phyloP scores from a whole-genome alignment of 139 green algal species.

The Chlamydomonas applanata region DNA sequence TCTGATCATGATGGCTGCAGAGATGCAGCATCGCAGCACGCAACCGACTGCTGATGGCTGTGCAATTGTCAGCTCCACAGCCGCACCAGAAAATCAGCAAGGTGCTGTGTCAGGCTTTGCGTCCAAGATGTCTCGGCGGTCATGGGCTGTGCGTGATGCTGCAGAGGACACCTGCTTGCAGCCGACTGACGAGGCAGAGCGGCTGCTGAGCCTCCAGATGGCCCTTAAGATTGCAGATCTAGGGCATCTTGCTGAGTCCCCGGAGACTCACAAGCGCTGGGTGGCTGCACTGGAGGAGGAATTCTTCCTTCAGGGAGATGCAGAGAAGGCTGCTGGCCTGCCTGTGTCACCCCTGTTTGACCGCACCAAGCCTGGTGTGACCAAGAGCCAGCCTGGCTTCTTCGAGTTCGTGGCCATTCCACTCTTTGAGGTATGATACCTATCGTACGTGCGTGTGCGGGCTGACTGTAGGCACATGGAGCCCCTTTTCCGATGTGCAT shows the following conservation, averaged over 20 bases:
- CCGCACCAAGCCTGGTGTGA: constrained; percentile 51
- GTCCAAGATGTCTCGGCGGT: too few species aligned
- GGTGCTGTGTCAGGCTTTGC: too few species aligned
- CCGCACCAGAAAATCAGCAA: too few species aligned
- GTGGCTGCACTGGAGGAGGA: constrained; percentile 55
- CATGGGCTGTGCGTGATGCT: too few species aligned
- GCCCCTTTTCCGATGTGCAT: too few species aligned
- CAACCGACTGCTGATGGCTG: too few species aligned
- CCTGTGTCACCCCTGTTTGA: constrained; percentile 53
- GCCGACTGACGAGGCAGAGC: constrained; percentile 50
- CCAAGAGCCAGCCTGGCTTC: constrained; percentile 48
- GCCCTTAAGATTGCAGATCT: constrained; percentile 60
- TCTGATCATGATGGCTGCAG: too few species aligned
- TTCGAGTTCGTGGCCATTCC: constrained; percentile 32
- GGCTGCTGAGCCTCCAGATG: constrained; percentile 38
- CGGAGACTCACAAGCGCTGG: constrained; percentile 49
- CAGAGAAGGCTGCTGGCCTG: constrained; percentile 37
- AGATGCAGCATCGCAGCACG: too few species aligned
- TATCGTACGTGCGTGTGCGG: too few species aligned
- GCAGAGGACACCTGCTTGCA: neutral
- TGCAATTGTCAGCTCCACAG: too few species aligned
- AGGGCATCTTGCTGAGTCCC: constrained; percentile 43
- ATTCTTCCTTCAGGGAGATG: constrained; percentile 56
- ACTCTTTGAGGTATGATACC: constrained; percentile 22
- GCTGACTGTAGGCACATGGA: too few species aligned